phyloP scores from a whole-genome alignment of 179 eudicot genomes.

The Heliamphora pulchella region DNA sequence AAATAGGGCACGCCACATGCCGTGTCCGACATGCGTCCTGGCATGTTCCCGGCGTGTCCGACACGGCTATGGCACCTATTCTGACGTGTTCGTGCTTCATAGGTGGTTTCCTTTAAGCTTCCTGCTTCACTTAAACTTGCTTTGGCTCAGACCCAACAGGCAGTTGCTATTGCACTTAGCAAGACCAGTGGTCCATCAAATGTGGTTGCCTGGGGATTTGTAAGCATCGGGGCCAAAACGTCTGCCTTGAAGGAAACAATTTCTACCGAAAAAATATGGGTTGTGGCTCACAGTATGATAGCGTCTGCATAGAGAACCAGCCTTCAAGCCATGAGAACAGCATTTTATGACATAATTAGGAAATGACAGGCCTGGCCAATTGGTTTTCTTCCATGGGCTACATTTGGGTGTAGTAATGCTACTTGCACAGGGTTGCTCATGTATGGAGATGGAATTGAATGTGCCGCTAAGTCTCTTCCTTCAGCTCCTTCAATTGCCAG shows the following conservation, averaged over 20 bases:
- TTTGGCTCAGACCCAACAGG: slow-evolving; percentile 47
- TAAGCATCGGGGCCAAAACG: slow-evolving; percentile 46
- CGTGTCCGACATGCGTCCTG: no score
- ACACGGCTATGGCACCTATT: no score
- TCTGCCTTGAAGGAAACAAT: slow-evolving; percentile 43
- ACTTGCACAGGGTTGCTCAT: slow-evolving; percentile 52
- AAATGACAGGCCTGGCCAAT: slow-evolving; percentile 41
- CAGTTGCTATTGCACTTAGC: slow-evolving; percentile 33
- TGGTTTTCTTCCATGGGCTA: slow-evolving; percentile 60
- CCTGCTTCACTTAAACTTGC: slow-evolving; percentile 51
- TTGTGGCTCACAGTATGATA: slow-evolving; percentile 51
- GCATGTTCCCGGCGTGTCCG: no score
- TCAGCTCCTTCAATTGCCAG: slow-evolving; percentile 65
- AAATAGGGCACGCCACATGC: no score
- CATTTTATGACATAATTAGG: slow-evolving; percentile 82
- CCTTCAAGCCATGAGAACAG: slow-evolving; percentile 55
- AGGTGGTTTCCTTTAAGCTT: slow-evolving; percentile 21
- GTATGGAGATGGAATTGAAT: slow-evolving; percentile 67
- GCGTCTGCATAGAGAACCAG: slow-evolving; percentile 75
- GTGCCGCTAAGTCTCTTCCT: slow-evolving; percentile 70
- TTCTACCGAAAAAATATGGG: slow-evolving; percentile 59
- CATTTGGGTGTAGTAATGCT: slow-evolving; percentile 58
- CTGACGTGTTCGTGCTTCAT: no score
- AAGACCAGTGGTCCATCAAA: slow-evolving; percentile 56
- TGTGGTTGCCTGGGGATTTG: slow-evolving; percentile 42